A percentile compares a stretch with the other conserved stretches of the same genome.
These are phyloP conservation scores for Blastobotrys persicus DNA, from an alignment of 1,139 yeast species.

Conservation along the genomic window DNA sequence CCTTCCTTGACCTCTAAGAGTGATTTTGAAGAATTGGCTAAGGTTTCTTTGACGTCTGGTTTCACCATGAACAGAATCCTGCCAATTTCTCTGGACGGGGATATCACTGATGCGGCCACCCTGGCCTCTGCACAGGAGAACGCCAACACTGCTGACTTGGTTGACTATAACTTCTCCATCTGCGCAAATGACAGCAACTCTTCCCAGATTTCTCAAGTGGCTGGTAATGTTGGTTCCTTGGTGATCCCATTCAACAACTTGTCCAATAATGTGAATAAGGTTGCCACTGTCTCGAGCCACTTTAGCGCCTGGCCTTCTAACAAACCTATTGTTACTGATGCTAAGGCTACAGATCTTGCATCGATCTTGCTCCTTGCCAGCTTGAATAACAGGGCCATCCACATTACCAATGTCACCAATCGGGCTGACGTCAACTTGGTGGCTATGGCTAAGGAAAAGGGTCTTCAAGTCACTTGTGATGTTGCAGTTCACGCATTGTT, in stretches of 20 bases:
- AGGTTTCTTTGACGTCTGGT: constrained; percentile 76
- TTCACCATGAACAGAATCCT: constrained; percentile 81
- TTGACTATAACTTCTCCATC: constrained; percentile 79
- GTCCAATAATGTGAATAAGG: constrained; percentile 56
- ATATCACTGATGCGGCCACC: constrained; percentile 62
- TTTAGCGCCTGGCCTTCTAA: constrained; percentile 78
- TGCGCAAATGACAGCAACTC: constrained; percentile 78
- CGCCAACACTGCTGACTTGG: constrained; percentile 58
- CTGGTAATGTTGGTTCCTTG: constrained; percentile 71
- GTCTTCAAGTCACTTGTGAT: constrained; percentile 84
- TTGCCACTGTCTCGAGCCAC: constrained; percentile 74
- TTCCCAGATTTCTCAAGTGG: constrained; percentile 58
- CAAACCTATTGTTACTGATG: constrained; percentile 90
- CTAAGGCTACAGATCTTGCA: constrained; percentile 87
- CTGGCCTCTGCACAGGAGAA: constrained; percentile 53
- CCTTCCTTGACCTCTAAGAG: constrained; percentile 56
- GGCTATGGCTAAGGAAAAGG: constrained; percentile 80
- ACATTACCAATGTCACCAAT: constrained; percentile 80
- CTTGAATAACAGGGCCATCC: constrained; percentile 79
- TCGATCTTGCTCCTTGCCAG: constrained; percentile 87
- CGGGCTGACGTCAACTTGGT: constrained; percentile 82
- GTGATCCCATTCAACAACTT: constrained; percentile 79
- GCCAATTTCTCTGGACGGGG: constrained; percentile 67
- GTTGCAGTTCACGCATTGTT: constrained; percentile 80
- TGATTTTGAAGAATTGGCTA: constrained; percentile 64